Evolutionary conservation across 192 early-diverging fungal genomes (phyloP).

Genomic region (Coemansia sp.): DNA sequence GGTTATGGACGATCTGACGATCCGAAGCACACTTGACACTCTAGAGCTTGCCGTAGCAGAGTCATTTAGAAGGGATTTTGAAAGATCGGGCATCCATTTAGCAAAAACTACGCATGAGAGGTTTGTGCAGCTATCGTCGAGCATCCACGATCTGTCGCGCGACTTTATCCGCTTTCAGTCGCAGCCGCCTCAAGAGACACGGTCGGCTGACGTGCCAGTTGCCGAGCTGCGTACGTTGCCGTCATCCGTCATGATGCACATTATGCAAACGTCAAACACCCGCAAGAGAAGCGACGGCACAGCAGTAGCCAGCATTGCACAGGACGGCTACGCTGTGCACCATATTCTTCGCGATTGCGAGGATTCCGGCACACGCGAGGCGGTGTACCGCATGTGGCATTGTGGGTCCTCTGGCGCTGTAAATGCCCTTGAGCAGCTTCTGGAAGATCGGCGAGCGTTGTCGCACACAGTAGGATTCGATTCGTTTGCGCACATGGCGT

Average conservation of each 20-base stretch:
- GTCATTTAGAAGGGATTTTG: constrained; percentile 89
- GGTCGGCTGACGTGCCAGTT: constrained; percentile 17
- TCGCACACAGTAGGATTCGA: constrained; percentile 74
- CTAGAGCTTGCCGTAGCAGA: constrained; percentile 78
- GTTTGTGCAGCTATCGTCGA: constrained; percentile 84
- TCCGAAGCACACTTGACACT: constrained; percentile 57
- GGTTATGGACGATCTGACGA: constrained; percentile 62
- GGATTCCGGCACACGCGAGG: constrained; percentile 65
- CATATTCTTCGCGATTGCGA: constrained; percentile 56
- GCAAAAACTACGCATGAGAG: constrained; percentile 60
- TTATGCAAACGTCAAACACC: constrained; percentile 34
- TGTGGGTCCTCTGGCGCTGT: constrained; percentile 67
- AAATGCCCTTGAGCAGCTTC: constrained; percentile 67
- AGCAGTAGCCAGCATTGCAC: constrained; percentile 25
- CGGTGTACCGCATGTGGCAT: constrained; percentile 78
- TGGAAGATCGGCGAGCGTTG: constrained; percentile 72
- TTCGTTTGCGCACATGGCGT: constrained; percentile 82
- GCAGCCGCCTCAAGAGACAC: constrained; percentile 9
- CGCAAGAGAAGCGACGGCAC: constrained; percentile 35
- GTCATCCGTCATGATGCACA: constrained; percentile 58
- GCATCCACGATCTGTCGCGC: constrained; percentile 75
- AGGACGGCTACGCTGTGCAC: constrained; percentile 40
- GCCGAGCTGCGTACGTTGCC: constrained; percentile 65
- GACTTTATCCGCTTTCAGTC: constrained; percentile 62
- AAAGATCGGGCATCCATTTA: constrained; percentile 93